A percentile compares a stretch with the other conserved stretches of the same genome.
phyloP scores from a whole-genome alignment of 2,329 filamentous ascomycete species.

The Cylindrodendrum hubeiense region DNA sequence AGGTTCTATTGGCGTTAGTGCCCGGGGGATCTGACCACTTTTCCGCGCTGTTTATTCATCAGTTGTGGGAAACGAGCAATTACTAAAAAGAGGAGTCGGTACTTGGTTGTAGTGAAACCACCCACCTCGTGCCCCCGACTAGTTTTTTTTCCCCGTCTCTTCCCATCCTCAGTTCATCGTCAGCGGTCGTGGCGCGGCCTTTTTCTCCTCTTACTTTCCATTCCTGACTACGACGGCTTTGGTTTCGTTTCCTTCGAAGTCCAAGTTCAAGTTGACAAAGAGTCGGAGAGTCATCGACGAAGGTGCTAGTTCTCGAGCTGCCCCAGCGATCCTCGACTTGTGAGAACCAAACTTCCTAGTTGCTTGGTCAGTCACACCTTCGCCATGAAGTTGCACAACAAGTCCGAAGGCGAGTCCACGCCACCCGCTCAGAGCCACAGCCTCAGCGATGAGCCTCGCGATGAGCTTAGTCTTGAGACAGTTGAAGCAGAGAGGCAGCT shows the following conservation, averaged over 20 bases:
- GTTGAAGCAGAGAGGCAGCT: constrained; percentile 63
- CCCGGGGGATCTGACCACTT: constrained; percentile 3
- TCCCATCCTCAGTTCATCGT: constrained; percentile 24
- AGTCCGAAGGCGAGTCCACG: constrained; percentile 23
- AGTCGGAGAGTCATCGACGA: not conserved
- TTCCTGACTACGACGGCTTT: not conserved
- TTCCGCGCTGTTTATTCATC: not conserved
- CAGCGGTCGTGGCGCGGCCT: constrained; percentile 24
- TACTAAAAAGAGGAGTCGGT: not conserved
- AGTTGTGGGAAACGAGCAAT: not conserved
- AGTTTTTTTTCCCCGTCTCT: constrained; percentile 3
- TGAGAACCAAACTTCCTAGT: not conserved
- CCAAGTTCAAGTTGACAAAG: not conserved
- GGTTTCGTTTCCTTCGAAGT: too few species aligned
- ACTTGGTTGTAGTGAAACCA: constrained; percentile 2
- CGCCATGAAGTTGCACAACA: not conserved
- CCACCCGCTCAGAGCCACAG: constrained; percentile 26
- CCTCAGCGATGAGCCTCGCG: constrained; percentile 34
- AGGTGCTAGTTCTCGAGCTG: not conserved
- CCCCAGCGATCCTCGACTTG: not conserved
- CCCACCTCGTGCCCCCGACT: constrained; percentile 1
- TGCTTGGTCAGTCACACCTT: not conserved
- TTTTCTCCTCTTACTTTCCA: constrained; percentile 7
- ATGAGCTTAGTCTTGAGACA: constrained; percentile 29
- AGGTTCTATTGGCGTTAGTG: not conserved